These are phyloP conservation scores for Linderina pennispora DNA, from an alignment of 192 early-diverging fungal genomes.

Conservation along the genomic window DNA sequence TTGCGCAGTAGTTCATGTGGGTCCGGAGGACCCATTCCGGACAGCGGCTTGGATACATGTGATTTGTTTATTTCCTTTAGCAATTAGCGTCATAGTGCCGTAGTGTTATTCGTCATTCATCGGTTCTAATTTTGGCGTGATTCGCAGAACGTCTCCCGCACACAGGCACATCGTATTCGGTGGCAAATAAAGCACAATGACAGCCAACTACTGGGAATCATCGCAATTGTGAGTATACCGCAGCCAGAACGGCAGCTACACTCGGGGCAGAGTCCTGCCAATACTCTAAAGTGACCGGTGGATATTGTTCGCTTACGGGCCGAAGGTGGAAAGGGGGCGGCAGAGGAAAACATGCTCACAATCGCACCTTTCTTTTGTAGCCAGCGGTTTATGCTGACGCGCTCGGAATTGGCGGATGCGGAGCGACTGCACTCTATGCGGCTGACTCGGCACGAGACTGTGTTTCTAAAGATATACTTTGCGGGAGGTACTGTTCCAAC, in stretches of 20 bases:
- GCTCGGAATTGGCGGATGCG: constrained; percentile 35
- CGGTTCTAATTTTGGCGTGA: too few species aligned
- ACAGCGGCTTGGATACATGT: too few species aligned
- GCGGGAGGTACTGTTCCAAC: too few species aligned
- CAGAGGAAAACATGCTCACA: not conserved
- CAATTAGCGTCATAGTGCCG: too few species aligned
- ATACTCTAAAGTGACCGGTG: constrained; percentile 1
- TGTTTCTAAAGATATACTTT: constrained; percentile 33
- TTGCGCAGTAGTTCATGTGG: too few species aligned
- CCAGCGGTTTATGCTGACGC: constrained; percentile 38
- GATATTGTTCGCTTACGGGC: too few species aligned
- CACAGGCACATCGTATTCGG: too few species aligned
- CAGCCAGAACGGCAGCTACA: not conserved
- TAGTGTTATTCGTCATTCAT: too few species aligned
- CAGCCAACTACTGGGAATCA: constrained; percentile 47
- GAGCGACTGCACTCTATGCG: constrained; percentile 17
- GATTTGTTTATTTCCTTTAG: too few species aligned
- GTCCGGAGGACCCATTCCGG: too few species aligned
- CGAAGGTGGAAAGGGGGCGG: not conserved
- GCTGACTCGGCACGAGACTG: constrained; percentile 15
- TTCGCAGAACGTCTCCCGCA: too few species aligned
- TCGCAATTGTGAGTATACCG: constrained; percentile 35
- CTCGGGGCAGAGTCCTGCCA: not conserved
- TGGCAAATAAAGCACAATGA: too few species aligned
- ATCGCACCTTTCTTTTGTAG: constrained; percentile 8